phyloP scores from a whole-genome alignment of 257 asterid genomes.

The Phtheirospermum japonicum region DNA sequence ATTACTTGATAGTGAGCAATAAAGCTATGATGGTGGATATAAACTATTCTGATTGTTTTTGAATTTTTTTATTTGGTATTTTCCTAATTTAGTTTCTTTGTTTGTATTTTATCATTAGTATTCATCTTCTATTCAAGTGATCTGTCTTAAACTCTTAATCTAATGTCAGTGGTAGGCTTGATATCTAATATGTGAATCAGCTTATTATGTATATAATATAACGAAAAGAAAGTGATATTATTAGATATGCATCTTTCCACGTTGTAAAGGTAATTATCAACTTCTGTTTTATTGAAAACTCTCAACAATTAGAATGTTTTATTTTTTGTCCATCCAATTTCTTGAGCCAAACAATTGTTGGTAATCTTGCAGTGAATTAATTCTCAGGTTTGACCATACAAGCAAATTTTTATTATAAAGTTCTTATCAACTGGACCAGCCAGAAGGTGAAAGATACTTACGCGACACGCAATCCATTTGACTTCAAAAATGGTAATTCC shows the following conservation, averaged over 20 bases:
- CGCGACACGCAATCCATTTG: slow-evolving; percentile 77
- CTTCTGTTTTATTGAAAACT: slow-evolving; percentile 4
- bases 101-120: too few relatives aligned
- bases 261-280: slow-evolving; percentile 1
- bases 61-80: neutral
- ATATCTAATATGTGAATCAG: neutral
- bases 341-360: slow-evolving; percentile 5
- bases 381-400: slow-evolving; percentile 85
- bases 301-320: neutral
- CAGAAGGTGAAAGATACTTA: slow-evolving; percentile 89
- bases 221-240: neutral
- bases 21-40: neutral
- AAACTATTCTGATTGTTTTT: neutral
- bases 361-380: slow-evolving; percentile 16
- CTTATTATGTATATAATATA: neutral
- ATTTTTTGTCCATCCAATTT: slow-evolving; percentile 6
- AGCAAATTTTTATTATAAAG: slow-evolving; percentile 79
- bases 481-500: slow-evolving; percentile 72
- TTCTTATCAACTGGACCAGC: slow-evolving; percentile 91
- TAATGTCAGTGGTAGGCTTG: slow-evolving; percentile 6
- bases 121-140: neutral
- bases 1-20: neutral
- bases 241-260: neutral
- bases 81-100: neutral
- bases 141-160: neutral